phyloP scores from a whole-genome alignment of 2,329 filamentous ascomycete species.

The Paradendryphiella salina region DNA sequence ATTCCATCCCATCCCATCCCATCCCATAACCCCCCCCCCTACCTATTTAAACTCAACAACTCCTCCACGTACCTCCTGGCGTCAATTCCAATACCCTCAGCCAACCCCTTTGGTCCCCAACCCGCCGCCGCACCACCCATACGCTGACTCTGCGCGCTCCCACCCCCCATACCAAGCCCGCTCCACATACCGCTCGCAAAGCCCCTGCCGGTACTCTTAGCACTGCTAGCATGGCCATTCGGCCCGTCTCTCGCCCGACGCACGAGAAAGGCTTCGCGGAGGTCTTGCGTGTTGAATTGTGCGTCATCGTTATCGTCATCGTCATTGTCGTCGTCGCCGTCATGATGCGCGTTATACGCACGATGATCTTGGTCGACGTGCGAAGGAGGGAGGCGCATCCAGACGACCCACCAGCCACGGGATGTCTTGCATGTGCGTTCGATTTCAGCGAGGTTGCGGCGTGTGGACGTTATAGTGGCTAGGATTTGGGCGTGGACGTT shows the following conservation, averaged over 20 bases:
- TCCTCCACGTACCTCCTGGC: conserved; percentile 75
- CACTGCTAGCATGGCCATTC: too few relatives aligned
- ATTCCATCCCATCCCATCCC: not conserved
- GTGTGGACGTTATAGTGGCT: conserved; percentile 58
- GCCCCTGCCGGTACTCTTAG: conserved; percentile 22
- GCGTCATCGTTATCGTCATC: not conserved
- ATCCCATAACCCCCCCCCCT: not conserved
- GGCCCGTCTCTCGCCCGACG: conserved; percentile 45
- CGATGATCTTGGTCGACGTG: not conserved
- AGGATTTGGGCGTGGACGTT: conserved; percentile 65
- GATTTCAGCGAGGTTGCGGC: conserved; percentile 50
- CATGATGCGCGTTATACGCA: too few relatives aligned
- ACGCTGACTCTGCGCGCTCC: conserved; percentile 25
- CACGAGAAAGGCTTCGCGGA: conserved; percentile 51
- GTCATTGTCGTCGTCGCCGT: too few relatives aligned
- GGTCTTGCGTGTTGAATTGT: conserved; percentile 34
- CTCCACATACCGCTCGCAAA: conserved; percentile 44
- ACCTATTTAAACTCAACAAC: conserved; percentile 63
- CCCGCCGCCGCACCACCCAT: conserved; percentile 51
- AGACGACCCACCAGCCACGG: conserved; percentile 69
- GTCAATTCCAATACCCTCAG: conserved; percentile 76
- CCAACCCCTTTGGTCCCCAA: conserved; percentile 63
- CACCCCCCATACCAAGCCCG: conserved; percentile 25
- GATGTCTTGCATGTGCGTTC: conserved; percentile 66
- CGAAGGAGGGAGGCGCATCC: conserved; percentile 58